Base-by-base conservation (phyloP, 2,329 filamentous ascomycete genomes). In the Cladobotryum protrusum region DNA sequence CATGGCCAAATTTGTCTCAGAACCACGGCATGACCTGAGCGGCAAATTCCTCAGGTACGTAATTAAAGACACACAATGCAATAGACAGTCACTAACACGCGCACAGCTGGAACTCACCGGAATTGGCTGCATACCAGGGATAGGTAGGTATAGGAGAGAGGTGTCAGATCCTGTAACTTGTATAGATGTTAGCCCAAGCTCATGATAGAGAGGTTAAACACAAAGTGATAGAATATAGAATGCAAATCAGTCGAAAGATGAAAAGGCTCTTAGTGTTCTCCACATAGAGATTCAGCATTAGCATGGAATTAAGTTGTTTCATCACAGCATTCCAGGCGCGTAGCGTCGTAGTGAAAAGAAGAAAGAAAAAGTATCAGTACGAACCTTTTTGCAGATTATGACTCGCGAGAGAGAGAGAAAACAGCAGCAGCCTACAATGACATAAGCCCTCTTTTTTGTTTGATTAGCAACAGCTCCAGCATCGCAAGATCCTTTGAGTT, bases 241-340 rank as follows among this genome's bases (percentile, higher is more conserved):
- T 66, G 63, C 62, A 66, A 72, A 9, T 88, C 85, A 88, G 83
- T 78, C 78, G 84, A 87, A 87, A 87, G 85, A 87, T 88, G 85
- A 88, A 88, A 87, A 87, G 83, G 52, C 78, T 82, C 78, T 77
- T 78, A 76, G 73, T 75, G 80, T 74, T 71, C 72, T 86, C 81
- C 78, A 86, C 80, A 83, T 79, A 63, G 61, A 59, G 63, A 63
- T 82, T 88, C 83, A 76, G 85, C 72, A 81, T 87, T 87, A 87
- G 84, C 84, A 87, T 86, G 81, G 82, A 86, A 83, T 82, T 76
- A 75, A 73, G 71, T 71, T 78, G 73, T 74, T 64, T 79, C 83
- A 88, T 88, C 85, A 87, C 71, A 71, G 57, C 55, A 65, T 43
- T 20, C 39, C 39, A 29, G 6, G 4, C 24, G 24, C 24, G 24